These are phyloP conservation scores for Colletotrichum tofieldiae DNA, from an alignment of 2,329 filamentous ascomycete genomes.

Conservation along the genomic window DNA sequence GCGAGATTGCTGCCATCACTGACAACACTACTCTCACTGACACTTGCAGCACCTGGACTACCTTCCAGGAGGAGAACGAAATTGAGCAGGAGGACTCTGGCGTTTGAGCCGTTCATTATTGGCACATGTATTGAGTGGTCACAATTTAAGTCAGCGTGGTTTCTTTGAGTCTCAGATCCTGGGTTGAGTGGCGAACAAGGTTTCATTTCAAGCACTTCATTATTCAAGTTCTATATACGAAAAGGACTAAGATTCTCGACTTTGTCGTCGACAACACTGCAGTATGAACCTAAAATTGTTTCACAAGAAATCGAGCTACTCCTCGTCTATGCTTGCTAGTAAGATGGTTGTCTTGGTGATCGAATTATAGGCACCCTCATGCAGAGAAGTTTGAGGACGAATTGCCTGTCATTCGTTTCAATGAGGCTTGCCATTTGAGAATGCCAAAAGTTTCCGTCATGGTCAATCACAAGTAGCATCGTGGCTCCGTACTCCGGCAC, in stretches of 20 bases:
- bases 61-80: constrained; percentile 29
- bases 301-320: too few species aligned
- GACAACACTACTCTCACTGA: constrained; percentile 29
- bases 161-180: constrained; percentile 21
- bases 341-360: too few species aligned
- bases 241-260: background rate
- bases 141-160: background rate
- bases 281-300: too few species aligned
- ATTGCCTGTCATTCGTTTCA: too few species aligned
- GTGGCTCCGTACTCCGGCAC: too few species aligned
- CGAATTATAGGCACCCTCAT: too few species aligned
- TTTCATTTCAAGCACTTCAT: constrained; percentile 14
- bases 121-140: background rate
- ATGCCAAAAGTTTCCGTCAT: too few species aligned
- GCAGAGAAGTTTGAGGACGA: too few species aligned
- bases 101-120: constrained; percentile 27
- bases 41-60: constrained; percentile 42
- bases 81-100: constrained; percentile 47
- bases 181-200: constrained; percentile 9
- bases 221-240: constrained; percentile 9
- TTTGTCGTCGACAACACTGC: background rate
- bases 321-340: too few species aligned
- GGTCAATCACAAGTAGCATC: too few species aligned
- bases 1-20: constrained; percentile 42
- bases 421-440: too few species aligned